Evolutionary conservation across 1,284 basidiomycete species (phyloP), one percentile per base, ranked within the genome.

Genomic region (Ganoderma meredithae): DNA sequence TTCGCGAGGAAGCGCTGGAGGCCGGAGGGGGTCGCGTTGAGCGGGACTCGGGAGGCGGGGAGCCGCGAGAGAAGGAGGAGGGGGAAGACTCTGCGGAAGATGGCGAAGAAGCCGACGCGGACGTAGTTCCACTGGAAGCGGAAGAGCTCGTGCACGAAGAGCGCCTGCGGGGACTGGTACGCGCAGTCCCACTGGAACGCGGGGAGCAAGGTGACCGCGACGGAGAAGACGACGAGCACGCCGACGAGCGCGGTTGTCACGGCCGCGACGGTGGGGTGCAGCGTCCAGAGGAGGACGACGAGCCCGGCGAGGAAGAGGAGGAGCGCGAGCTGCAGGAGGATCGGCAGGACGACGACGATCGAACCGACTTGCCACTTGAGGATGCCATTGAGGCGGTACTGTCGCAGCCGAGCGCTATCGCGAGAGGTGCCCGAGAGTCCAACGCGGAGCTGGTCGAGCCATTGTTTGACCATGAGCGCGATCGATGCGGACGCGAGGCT

Each of bases 251-350:
- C 56, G 3, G 72, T 66, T 3, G 60, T 33, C 6, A 68, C 59
- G 15, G 58, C 27, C 13, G 74, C 72, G 15, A 75, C 71, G 22
- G 72, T 68, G 52, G 49, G 33, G 66, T 71, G 60, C 22, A 70
- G 60, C 25, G 63, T 71, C 71, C 73, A 74, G 13, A 76, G 62
- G 15, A 76, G 65, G 31, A 74, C 65, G 22, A 75, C 41, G 31
- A 73, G 66, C 3, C 70, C 72, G 43, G 63, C 41, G 40, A 73
- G 49, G 68, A 73, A 73, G 55, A 76, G 67, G 22, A 74, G 58
- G 27, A 76, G 41, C 5, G 76, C 61, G 15, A 74, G 33, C 47
- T 76, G 74, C 1, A 76, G 73, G 25, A 76, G 63, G 7, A 77
- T 56, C 19, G 75, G 76, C 33, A 77, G 72, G 7, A 69, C 56